Base-by-base conservation (phyloP, 129 eudicot species). In the Tagetes patula region DNA sequence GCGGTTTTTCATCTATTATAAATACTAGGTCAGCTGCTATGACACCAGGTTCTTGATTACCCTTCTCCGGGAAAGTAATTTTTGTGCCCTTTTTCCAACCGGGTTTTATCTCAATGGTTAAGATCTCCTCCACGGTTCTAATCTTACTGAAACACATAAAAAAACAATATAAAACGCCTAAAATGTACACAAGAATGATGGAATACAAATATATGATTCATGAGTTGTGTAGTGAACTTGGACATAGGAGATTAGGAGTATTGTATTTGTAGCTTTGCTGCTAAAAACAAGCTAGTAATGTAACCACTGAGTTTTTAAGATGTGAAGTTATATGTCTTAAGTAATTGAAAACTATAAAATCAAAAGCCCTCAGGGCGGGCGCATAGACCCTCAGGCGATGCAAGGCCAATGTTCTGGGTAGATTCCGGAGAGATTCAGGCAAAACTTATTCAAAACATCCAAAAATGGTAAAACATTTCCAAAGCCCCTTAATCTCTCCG, bases 51-150 rank as follows among this genome's bases (percentile, higher is more conserved):
- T 87, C 95, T 76, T 85, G 85, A 58, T 90, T 90, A 53, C 96
- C 96, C 82, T 81, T 90, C 42, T 90, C 89, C 1, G 96, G 95
- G 65, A 90, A 90, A 4, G 96, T 90, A 14, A 90, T 82, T 71
- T 90, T 90, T 37, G 95, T 90, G 14, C 95, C 96, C 59, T 87
- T 90, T 75, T 90, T 90, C 96, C 96, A 90, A 59, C 96, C 96
- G 1, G 91, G 95, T 80, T 52, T 85, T 71, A 90, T 82, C 78
- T 90, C 94, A 42, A 90, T 90, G 2, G 91, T 81, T 74, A 90
- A 61, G 69, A 90, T 90, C 81, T 90, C 96, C 75, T 87, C 94
- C 67, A 81, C 60, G 27, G 79, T 82, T 2, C 83, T 81, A 65
- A 83, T 7, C 77, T 68, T 87, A 43, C 96, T 90, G 88, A 81